phyloP scores from a whole-genome alignment of 306 rosid species.

The Lupinus albus region DNA sequence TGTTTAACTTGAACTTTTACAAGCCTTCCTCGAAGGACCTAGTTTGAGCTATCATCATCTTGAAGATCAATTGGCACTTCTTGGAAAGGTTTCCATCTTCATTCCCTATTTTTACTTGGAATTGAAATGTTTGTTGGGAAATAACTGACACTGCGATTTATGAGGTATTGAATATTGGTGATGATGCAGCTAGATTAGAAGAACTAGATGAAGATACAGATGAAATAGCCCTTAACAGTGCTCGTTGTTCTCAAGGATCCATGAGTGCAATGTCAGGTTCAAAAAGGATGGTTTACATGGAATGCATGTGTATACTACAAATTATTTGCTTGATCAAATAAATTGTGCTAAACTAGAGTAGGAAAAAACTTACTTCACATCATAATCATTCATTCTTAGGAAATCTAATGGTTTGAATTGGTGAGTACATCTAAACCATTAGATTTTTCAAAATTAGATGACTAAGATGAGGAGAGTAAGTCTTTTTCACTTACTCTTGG shows the following conservation, averaged over 20 bases:
- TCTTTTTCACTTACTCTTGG: no score
- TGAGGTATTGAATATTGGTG: slow-evolving; percentile 88
- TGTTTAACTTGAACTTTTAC: no score
- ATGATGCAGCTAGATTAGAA: slow-evolving; percentile 85
- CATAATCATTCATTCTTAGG: no score
- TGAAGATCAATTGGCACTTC: slow-evolving; percentile 86
- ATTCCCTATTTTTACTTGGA: slow-evolving; percentile 24
- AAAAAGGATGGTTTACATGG: slow-evolving; percentile 91
- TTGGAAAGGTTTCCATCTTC: slow-evolving; percentile 63
- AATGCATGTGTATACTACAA: slow-evolving; percentile 60
- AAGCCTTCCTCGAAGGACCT: slow-evolving; percentile 84
- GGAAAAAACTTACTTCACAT: no score
- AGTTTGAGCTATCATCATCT: slow-evolving; percentile 71
- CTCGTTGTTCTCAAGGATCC: slow-evolving; percentile 71
- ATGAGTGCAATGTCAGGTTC: slow-evolving; percentile 98
- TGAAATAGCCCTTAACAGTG: slow-evolving; percentile 73
- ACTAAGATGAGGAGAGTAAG: no score
- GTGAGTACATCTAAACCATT: no score
- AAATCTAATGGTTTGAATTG: no score
- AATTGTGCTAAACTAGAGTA: background rate
- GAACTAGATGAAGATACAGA: slow-evolving; percentile 91
- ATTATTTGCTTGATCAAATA: slow-evolving; percentile 19
- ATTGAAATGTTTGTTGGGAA: slow-evolving; percentile 25
- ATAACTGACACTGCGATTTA: slow-evolving; percentile 40
- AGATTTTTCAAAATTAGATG: no score